Base-by-base conservation (phyloP, 2,329 filamentous ascomycete genomes). In the Fusarium bulbicola region DNA sequence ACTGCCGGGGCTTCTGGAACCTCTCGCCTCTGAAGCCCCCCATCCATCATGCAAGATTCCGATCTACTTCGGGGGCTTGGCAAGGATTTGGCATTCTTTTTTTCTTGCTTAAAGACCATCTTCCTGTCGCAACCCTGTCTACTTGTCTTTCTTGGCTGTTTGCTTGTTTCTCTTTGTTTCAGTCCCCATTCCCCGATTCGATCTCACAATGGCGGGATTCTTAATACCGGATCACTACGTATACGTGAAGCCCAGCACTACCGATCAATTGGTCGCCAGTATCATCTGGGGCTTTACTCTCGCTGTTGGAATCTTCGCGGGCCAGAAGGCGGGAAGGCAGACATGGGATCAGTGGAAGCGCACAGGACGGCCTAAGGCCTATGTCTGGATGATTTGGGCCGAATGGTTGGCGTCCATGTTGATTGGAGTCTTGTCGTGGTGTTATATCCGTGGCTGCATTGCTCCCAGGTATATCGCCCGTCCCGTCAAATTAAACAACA, bases 201-300 rank as follows among this genome's bases (percentile, higher is more conserved):
- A 36, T 47, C 10, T 34, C 20, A 37, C 14, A 28, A 72, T 72
- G 69, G 45, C 69, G 7, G 69, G 69, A 11, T 72, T 72, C 16
- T 26, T 73, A 26, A 53, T 73, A 15, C 74, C 74, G 10, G 71
- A 76, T n/a, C 64, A 59, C 26, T 76, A 76, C 32, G 49, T 64
- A 30, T 28, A 42, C 7, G 42, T 76, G 2, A 28, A 32, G 13
- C 74, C 74, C 28, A 68, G 49, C 12, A 50, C 58, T 12, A 64
- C 71, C 36, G 75, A 76, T 42, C 45, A 71, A 28, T 50, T 73
- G n/a, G 64, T 77, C n/a, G 75, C 75, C 49, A 76, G 73, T 45
- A 70, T 77, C 43, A 76, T 77, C 12, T 77, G 75, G 75, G 75
- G 75, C 7, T 77, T 77, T 26, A 76, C 75, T 10, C 52, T 77